A percentile compares a stretch with the other conserved stretches of the same genome.
Evolutionary conservation across 1,284 basidiomycete genomes (phyloP).

Genomic region (Anthracocystis walkeri): DNA sequence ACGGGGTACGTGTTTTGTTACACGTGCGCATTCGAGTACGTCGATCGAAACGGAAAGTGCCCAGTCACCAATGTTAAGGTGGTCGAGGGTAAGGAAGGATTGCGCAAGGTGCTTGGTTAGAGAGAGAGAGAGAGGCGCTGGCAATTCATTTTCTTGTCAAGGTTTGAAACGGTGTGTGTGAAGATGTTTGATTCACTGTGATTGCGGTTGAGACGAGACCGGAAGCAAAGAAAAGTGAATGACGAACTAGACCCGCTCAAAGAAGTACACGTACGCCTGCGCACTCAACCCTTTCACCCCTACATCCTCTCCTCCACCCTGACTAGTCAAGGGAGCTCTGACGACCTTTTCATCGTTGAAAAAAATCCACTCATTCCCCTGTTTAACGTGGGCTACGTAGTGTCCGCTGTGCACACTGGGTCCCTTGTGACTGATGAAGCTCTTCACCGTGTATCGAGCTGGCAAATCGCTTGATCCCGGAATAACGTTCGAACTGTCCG

Average conservation of each 20-base stretch:
- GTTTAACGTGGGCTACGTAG: slow-evolving; percentile 85
- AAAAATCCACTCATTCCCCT: slow-evolving; percentile 48
- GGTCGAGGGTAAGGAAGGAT: slow-evolving; percentile 76
- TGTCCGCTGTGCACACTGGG: slow-evolving; percentile 80
- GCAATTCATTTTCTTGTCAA: background rate
- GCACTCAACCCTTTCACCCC: slow-evolving; percentile 44
- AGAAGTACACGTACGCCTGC: slow-evolving; percentile 62
- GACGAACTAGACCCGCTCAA: slow-evolving; percentile 30
- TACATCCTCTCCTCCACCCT: slow-evolving; percentile 23
- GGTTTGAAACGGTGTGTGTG: background rate
- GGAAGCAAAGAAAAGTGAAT: too few species aligned
- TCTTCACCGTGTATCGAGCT: slow-evolving; percentile 83
- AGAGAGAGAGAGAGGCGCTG: background rate
- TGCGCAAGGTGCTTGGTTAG: slow-evolving; percentile 84
- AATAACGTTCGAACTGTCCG: slow-evolving; percentile 18
- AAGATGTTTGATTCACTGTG: background rate
- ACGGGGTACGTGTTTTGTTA: slow-evolving; percentile 97
- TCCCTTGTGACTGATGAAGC: slow-evolving; percentile 97
- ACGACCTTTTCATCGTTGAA: slow-evolving; percentile 61
- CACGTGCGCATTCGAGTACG: slow-evolving; percentile 86
- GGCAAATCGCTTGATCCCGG: slow-evolving; percentile 73
- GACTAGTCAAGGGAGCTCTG: slow-evolving; percentile 37
- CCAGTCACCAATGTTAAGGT: slow-evolving; percentile 85
- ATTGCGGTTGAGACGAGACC: background rate
- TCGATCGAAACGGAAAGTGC: slow-evolving; percentile 82